Conservation (phyloP, 352 stramenopile species). For the Phytophthora fragariaefolia region DNA sequence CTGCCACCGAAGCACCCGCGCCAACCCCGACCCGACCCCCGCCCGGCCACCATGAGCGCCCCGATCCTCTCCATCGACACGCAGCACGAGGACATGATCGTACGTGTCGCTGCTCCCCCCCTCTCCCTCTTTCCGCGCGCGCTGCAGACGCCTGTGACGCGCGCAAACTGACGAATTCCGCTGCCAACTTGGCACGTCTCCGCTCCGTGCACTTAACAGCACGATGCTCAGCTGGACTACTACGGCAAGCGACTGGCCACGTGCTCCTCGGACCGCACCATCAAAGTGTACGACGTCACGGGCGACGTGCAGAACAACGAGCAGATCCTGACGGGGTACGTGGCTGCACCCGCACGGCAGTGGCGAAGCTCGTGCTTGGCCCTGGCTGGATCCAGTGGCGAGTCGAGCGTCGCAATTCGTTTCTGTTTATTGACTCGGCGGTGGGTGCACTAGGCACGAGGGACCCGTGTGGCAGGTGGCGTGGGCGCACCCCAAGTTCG, state of each 20-base stretch:
- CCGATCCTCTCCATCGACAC: conserved; percentile 94
- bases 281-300: conserved; percentile 97
- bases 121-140: neutral
- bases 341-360: neutral
- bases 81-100: conserved; percentile 98
- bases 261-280: conserved; percentile 96
- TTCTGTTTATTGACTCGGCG: conserved; percentile 1
- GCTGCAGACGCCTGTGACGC: conserved; percentile 4
- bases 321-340: conserved; percentile 84
- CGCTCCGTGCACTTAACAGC: conserved; percentile 56
- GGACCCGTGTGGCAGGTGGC: conserved; percentile 98
- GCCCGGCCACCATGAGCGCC: conserved; percentile 66
- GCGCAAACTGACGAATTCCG: conserved; percentile 15
- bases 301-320: conserved; percentile 92
- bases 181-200: neutral
- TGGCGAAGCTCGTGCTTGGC: too few relatives aligned
- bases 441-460: conserved; percentile 79
- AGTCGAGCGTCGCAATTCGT: neutral
- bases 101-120: conserved; percentile 38
- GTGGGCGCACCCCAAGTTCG: conserved; percentile 99
- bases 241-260: conserved; percentile 99
- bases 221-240: conserved; percentile 99
- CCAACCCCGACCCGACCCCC: conserved; percentile 1
- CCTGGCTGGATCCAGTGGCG: conserved; percentile 4
- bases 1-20: conserved; percentile 37